phyloP scores from a whole-genome alignment of 2,329 filamentous ascomycete genomes.

The Claviceps sorghi region DNA sequence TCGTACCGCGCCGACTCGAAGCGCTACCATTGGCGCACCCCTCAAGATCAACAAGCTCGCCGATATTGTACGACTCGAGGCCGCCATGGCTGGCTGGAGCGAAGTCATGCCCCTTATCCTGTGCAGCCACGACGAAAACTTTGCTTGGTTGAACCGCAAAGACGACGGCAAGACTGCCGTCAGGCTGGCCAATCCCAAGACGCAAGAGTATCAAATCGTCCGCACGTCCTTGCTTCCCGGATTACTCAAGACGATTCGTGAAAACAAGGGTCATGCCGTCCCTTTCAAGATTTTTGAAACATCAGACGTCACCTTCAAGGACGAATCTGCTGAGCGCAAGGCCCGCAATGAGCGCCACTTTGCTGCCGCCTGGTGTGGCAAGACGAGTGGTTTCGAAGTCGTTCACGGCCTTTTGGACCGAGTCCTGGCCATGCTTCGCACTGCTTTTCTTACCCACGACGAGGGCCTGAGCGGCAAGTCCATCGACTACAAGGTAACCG shows the following conservation, averaged over 20 bases:
- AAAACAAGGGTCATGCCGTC: slow-evolving; percentile 79
- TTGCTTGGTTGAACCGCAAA: slow-evolving; percentile 79
- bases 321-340: slow-evolving; percentile 65
- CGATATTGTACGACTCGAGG: slow-evolving; percentile 79
- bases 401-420: slow-evolving; percentile 91
- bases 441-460: slow-evolving; percentile 62
- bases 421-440: slow-evolving; percentile 80
- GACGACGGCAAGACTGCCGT: slow-evolving; percentile 76
- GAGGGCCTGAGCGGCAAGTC: slow-evolving; percentile 44
- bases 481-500: slow-evolving; percentile 36
- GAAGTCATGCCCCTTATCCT: slow-evolving; percentile 94
- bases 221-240: slow-evolving; percentile 76
- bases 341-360: slow-evolving; percentile 89
- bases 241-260: slow-evolving; percentile 80
- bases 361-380: slow-evolving; percentile 90
- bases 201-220: slow-evolving; percentile 82
- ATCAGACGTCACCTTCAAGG: slow-evolving; percentile 85
- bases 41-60: slow-evolving; percentile 86
- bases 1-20: slow-evolving; percentile 71
- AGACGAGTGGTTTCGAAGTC: slow-evolving; percentile 85
- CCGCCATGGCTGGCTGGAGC: slow-evolving; percentile 87
- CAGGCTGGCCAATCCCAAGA: slow-evolving; percentile 83
- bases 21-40: slow-evolving; percentile 72
- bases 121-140: slow-evolving; percentile 97
- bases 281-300: slow-evolving; percentile 90